phyloP scores from a whole-genome alignment of 306 rosid species.

The Myrica gale region DNA sequence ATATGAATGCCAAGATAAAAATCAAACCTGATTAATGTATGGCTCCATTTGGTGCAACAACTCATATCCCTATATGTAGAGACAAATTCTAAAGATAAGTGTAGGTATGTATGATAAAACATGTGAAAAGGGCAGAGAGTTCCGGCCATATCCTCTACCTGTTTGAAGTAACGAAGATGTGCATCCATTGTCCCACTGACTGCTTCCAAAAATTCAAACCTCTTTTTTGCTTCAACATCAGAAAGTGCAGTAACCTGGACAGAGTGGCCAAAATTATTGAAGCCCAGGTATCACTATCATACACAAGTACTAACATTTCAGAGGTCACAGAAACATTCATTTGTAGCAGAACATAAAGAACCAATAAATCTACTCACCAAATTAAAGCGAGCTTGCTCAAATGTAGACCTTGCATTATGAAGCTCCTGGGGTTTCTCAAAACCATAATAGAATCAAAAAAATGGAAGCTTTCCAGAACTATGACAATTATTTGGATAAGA shows the following conservation, averaged over 20 bases:
- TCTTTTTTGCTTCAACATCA: slow-evolving; percentile 93
- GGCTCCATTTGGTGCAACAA: slow-evolving; percentile 74
- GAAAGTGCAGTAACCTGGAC: slow-evolving; percentile 90
- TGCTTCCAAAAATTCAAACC: slow-evolving; percentile 97
- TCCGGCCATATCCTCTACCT: slow-evolving; percentile 47
- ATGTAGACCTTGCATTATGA: slow-evolving; percentile 82
- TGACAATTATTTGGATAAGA: slow-evolving; percentile 12
- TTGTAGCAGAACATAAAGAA: slow-evolving; percentile 6
- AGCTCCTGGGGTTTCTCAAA: slow-evolving; percentile 71
- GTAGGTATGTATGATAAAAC: slow-evolving; percentile 14
- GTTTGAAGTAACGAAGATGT: slow-evolving; percentile 97
- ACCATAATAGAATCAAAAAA: slow-evolving; percentile 31
- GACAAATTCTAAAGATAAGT: slow-evolving; percentile 10
- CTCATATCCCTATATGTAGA: slow-evolving; percentile 51
- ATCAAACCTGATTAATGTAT: slow-evolving; percentile 89
- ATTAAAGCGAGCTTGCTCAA: slow-evolving; percentile 97
- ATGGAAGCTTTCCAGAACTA: slow-evolving; percentile 20
- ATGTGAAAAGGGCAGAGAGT: slow-evolving; percentile 16
- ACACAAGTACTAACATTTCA: not conserved
- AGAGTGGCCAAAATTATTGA: slow-evolving; percentile 30
- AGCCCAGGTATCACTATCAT: not conserved
- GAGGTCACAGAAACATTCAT: slow-evolving; percentile 13
- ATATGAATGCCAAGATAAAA: not conserved
- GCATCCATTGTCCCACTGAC: slow-evolving; percentile 99
- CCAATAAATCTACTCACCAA: slow-evolving; percentile 49